Base-by-base conservation (phyloP, 352 stramenopile species). In the Phytophthora boehmeriae region DNA sequence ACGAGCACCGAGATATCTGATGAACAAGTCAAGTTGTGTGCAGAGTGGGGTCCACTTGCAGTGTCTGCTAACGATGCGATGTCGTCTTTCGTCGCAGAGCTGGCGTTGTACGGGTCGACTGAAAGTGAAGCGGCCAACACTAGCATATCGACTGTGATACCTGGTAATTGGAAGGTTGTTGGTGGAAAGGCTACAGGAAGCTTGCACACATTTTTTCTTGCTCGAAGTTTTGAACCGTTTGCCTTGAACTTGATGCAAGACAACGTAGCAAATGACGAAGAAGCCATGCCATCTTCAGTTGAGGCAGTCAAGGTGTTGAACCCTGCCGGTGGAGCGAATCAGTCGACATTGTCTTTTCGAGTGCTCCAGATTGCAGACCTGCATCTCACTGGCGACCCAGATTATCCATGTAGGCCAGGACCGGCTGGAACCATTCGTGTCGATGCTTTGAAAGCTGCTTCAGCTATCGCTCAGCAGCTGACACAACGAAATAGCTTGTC, bases 281-380 rank as follows among this genome's bases (percentile, higher is more conserved):
- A 63, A 1, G 32, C 64, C 10, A 59, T 75, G 14, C 63, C 75
- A 14, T 73, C 71, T 14, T 63, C 73, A 5, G 47, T 67, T 14
- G 71, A 68, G 32, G 61, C 66, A 9, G 14, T 22, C 38, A 4
- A 58, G 46, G 54, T 50, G 1, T 74, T 60, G 8, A 74, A 45
- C 30, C 5, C 3, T 39, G n/a, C 14, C 34, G 1, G n/a, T n/a
- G 6, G 42, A 60, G 11, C 57, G n/a, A n/a, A n/a, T n/a, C n/a
- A n/a, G n/a, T n/a, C n/a, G n/a, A n/a, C n/a, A n/a, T n/a, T 90
- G 1, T 47, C 73, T 11, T 87, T 84, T 61, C 83, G 83, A 69
- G 73, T 92, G 36, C 60, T 92, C 13, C 83, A 92, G 68, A 61
- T 92, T 43, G 78, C 83, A 0, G 83, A 92, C 60, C 66, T 90